Evolutionary conservation across 31 red algal species (phyloP).

Genomic region (Odonthalia washingtoniensis): DNA sequence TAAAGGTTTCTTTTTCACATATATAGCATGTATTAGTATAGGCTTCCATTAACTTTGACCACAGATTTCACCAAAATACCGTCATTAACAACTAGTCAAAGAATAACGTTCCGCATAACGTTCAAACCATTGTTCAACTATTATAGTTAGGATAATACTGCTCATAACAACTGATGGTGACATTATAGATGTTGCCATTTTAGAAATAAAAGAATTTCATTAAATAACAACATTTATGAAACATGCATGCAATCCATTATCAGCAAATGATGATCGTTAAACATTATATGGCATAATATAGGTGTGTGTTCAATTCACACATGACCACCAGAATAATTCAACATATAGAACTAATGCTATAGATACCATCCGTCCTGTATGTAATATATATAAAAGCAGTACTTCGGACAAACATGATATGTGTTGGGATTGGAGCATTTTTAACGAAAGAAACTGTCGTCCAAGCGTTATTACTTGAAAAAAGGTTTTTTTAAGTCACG

Average conservation of each 20-base stretch:
- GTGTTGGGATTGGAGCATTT: slow-evolving; percentile 54
- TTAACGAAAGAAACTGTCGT: not conserved
- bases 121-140: slow-evolving; percentile 90
- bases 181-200: no score
- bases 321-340: no score
- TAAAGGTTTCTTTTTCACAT: slow-evolving; percentile 85
- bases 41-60: slow-evolving; percentile 40
- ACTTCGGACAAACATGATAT: slow-evolving; percentile 77
- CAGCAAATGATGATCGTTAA: slow-evolving; percentile 87
- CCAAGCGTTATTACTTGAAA: slow-evolving; percentile 65
- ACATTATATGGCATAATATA: slow-evolving; percentile 64
- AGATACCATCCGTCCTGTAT: slow-evolving; percentile 78
- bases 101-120: slow-evolving; percentile 89
- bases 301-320: slow-evolving; percentile 63
- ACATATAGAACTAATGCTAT: slow-evolving; percentile 78
- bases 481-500: slow-evolving; percentile 47
- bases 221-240: slow-evolving; percentile 66
- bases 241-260: slow-evolving; percentile 83
- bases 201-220: slow-evolving; percentile 1
- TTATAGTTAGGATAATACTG: slow-evolving; percentile 18
- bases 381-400: slow-evolving; percentile 83
- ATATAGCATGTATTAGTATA: slow-evolving; percentile 64
- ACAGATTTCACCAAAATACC: slow-evolving; percentile 48
- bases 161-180: slow-evolving; percentile 27
- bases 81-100: slow-evolving; percentile 73